Base-by-base conservation (phyloP, 1,284 basidiomycete genomes). In the Phaffia rhodozyma region DNA sequence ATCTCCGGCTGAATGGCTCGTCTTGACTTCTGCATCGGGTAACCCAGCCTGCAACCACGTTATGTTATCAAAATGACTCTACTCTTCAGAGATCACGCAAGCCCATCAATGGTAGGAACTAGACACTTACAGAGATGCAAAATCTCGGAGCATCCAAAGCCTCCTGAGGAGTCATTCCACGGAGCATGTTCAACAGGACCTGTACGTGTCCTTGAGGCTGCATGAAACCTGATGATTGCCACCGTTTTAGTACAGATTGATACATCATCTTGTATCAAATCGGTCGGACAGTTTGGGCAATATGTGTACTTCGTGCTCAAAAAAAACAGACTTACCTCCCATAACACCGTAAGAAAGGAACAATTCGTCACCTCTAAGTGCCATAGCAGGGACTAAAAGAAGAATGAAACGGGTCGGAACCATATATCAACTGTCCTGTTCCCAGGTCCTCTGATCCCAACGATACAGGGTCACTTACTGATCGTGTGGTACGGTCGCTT, bases 401-500 rank as follows among this genome's bases (percentile, higher is more conserved):
- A 13, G 32, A 29, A 56, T 23, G 43, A 20, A 20, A 29, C 47
- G 30, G 29, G 30, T 60, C 23, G 47, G 25, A 11, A n/a, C 47
- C 27, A 16, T 20, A 55, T 38, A 16, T 38, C 27, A 27, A 16
- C 1, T 30, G 1, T 30, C 29, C 7, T 2, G 1, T 11, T 5
- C 16, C 34, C 21, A n/a, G 5, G 11, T 1, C 5, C 5, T 20
- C 5, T 21, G 21, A 32, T 18, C 20, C 25, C 11, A 25, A 51
- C 23, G 23, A 56, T 34, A 38, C 16, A 20, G 0, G 5, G 9
- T n/a, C 16, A 60, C 71, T 55, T 55, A 72, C 71, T 93, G 71
- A 96, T 97, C 6, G 92, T 97, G 72, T 97, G 92, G 74, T 93
- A 96, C 1, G 92, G 91, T 21, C 91, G 81, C 77, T 96, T 96